Conservation (phyloP, 805 yeast species). For the Komagataella kurtzmanii region DNA sequence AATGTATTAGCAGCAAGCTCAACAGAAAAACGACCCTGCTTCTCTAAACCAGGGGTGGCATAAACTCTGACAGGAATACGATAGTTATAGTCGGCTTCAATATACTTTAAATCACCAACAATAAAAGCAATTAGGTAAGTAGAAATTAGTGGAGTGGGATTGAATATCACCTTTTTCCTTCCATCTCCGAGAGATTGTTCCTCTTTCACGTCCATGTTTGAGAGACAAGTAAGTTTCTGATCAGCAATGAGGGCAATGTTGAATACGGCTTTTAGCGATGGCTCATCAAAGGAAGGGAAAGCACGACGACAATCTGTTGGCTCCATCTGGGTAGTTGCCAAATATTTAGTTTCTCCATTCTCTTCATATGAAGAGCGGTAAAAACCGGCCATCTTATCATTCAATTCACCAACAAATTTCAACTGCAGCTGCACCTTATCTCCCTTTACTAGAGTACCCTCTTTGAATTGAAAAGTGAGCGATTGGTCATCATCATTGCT, state of each 20-base stretch:
- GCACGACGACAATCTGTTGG: slow-evolving; percentile 81
- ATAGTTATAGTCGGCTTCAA: slow-evolving; percentile 39
- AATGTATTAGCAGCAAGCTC: slow-evolving; percentile 66
- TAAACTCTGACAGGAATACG: slow-evolving; percentile 70
- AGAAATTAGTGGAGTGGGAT: slow-evolving; percentile 72
- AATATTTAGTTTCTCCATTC: slow-evolving; percentile 51
- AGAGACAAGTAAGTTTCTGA: slow-evolving; percentile 41
- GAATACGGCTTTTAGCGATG: slow-evolving; percentile 64
- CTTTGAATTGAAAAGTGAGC: slow-evolving; percentile 24
- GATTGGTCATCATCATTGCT: slow-evolving; percentile 23
- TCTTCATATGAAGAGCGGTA: slow-evolving; percentile 55
- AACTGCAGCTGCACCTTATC: slow-evolving; percentile 31
- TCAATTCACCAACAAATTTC: slow-evolving; percentile 47
- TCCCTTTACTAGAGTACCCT: slow-evolving; percentile 20
- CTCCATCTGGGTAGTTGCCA: slow-evolving; percentile 81
- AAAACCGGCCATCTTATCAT: slow-evolving; percentile 75
- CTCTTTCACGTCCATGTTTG: slow-evolving; percentile 53
- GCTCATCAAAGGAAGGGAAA: slow-evolving; percentile 81
- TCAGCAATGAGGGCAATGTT: slow-evolving; percentile 49
- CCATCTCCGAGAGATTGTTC: slow-evolving; percentile 29
- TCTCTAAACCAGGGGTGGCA: slow-evolving; percentile 66
- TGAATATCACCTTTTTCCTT: slow-evolving; percentile 46
- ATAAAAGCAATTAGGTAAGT: slow-evolving; percentile 80
- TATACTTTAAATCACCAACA: slow-evolving; percentile 66
- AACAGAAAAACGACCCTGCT: slow-evolving; percentile 60